Evolutionary conservation across 2,329 filamentous ascomycete genomes (phyloP).

Genomic region (Aspergillus novoparasiticus): DNA sequence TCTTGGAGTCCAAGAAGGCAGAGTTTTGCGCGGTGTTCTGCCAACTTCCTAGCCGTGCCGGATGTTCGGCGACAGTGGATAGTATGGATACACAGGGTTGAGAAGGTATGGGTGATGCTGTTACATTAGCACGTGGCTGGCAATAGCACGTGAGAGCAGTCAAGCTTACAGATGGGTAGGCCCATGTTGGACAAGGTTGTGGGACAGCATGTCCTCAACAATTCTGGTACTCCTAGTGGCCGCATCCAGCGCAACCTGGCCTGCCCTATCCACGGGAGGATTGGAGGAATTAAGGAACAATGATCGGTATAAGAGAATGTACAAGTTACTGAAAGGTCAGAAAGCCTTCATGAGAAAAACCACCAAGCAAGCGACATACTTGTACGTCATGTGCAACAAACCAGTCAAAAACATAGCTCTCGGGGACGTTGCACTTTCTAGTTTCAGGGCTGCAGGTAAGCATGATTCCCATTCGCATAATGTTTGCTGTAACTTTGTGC

Average conservation of each 20-base stretch:
- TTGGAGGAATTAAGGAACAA: constrained; percentile 41
- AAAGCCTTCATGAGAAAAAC: background rate
- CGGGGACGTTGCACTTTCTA: constrained; percentile 32
- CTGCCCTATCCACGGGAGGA: constrained; percentile 33
- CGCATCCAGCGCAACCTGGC: constrained; percentile 48
- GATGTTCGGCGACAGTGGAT: constrained; percentile 43
- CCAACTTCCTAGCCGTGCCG: constrained; percentile 46
- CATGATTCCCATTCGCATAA: constrained; percentile 45
- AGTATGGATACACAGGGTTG: constrained; percentile 53
- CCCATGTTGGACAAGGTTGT: constrained; percentile 47
- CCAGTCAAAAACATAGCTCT: constrained; percentile 42
- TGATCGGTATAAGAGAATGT: constrained; percentile 50
- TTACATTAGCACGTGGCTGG: background rate
- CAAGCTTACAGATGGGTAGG: constrained; percentile 46
- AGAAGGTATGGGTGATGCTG: constrained; percentile 52
- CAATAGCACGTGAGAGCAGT: background rate
- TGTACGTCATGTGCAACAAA: constrained; percentile 50
- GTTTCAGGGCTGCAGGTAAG: constrained; percentile 38
- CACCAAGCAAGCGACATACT: constrained; percentile 30
- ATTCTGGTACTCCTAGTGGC: constrained; percentile 51
- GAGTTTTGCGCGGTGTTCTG: constrained; percentile 53
- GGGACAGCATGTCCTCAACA: constrained; percentile 51
- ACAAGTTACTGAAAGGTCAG: constrained; percentile 40
- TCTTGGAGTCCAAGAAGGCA: constrained; percentile 53
- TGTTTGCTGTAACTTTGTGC: constrained; percentile 31